Percentiles rank a stretch among this genome's conserved stretches.
Evolutionary conservation across 208 protist genomes (phyloP).

Genomic region (Trypanosoma boissoni): DNA sequence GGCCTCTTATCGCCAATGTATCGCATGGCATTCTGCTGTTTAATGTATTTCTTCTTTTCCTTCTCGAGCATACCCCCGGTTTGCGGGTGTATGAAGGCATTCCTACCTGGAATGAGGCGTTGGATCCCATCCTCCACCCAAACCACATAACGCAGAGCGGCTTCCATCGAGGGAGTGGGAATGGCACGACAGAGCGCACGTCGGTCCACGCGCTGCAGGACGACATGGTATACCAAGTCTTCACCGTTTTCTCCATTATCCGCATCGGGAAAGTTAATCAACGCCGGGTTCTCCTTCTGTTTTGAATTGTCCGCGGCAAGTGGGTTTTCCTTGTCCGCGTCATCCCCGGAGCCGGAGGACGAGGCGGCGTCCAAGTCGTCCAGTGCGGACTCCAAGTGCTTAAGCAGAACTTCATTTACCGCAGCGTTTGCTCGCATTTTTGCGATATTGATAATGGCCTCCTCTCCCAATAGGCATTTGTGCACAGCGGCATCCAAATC

Average conservation of each 20-base stretch:
- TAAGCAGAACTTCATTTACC: constrained; percentile 18
- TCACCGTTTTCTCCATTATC: too few species aligned
- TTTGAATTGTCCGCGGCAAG: too few species aligned
- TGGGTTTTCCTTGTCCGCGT: background rate
- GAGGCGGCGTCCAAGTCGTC: constrained; percentile 21
- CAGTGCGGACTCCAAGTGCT: constrained; percentile 12
- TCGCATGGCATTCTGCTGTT: constrained; percentile 3
- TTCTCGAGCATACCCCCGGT: constrained; percentile 19
- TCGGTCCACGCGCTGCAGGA: constrained; percentile 16
- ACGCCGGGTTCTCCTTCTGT: too few species aligned
- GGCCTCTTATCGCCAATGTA: constrained; percentile 11
- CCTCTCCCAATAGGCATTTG: constrained; percentile 1
- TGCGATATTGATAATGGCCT: constrained; percentile 8
- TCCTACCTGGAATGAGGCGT: constrained; percentile 22
- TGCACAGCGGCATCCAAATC: constrained; percentile 19
- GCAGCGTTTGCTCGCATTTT: constrained; percentile 13
- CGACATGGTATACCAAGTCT: constrained; percentile 4
- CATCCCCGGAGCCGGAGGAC: constrained; percentile 8
- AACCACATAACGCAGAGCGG: constrained; percentile 8
- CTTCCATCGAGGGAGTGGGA: constrained; percentile 15
- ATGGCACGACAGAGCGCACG: constrained; percentile 12
- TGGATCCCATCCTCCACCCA: constrained; percentile 27
- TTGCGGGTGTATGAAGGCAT: constrained; percentile 21
- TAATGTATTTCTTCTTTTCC: constrained; percentile 17
- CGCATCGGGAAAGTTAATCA: too few species aligned